Evolutionary conservation across 1,139 yeast species (phyloP), one percentile per base, ranked within the genome.

Genomic region (Groenewaldozyma sp.): DNA sequence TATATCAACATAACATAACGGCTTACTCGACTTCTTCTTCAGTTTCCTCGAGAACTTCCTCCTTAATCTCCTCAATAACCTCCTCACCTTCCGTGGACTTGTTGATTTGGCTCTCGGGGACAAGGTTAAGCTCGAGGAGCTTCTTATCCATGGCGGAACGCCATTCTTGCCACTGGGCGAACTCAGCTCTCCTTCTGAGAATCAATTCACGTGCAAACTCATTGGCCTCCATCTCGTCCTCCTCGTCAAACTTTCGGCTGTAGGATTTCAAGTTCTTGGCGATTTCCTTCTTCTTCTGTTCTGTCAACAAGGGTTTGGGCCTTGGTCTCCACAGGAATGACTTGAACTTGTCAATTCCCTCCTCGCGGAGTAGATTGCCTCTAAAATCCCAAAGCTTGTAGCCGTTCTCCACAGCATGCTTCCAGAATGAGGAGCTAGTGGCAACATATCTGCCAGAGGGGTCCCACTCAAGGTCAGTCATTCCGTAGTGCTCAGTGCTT

Each of bases 321-420:
- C 98, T 80, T 53, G 98, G 97, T 71, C 99, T 82, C 99, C 99
- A 93, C 47, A 78, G 70, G 55, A 91, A 82, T 48, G 83, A 88
- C 66, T 80, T 84, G 73, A 93, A 86, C 47, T 79, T 82, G 55
- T 84, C 94, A 45, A 83, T 63, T 28, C 74, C 65, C 55, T 86
- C 94, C 54, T 83, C 94, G 53, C 78, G 76, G 48, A 86, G 63
- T 50, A 78, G 52, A 51, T 71, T 72, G 55, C 98, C 99, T 39
- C 84, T 78, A 62, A 84, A 74, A 61, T 86, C 94, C 66, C 73
- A 87, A 52, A 91, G 66, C 63, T 76, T 83, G 74, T 80, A 93
- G 43, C 98, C 98, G 56, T 87, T 86, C 58, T 86, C 95, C 50
- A 82, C 73, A 55, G 77, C 74, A 58, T 83, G 93, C 55, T 82